These are phyloP conservation scores for Selenicereus undatus DNA, from an alignment of 148 eudicot species.

Conservation along the genomic window DNA sequence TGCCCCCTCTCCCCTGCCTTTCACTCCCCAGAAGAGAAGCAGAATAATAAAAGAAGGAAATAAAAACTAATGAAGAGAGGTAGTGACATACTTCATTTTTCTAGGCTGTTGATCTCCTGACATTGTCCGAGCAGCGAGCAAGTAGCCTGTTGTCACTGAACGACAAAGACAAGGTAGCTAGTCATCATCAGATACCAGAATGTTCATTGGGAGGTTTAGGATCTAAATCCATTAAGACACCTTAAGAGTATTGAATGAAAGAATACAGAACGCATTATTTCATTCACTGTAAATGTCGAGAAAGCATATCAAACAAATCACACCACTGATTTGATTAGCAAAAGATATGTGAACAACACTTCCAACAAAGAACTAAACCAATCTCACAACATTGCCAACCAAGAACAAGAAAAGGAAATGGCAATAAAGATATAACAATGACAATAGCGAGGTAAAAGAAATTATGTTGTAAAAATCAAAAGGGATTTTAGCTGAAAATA, in stretches of 20 bases:
- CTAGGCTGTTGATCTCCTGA: constrained; percentile 8
- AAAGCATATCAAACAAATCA: no score
- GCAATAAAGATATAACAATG: no score
- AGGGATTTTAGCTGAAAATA: no score
- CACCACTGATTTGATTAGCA: no score
- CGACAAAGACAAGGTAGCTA: background rate
- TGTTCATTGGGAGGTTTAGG: background rate
- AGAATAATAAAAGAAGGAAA: background rate
- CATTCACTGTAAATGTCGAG: no score
- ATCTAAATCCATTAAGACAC: background rate
- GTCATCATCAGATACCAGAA: background rate
- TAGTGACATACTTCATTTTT: constrained; percentile 37
- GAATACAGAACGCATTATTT: no score
- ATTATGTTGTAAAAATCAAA: no score
- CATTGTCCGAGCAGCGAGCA: constrained; percentile 10
- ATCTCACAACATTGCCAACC: no score
- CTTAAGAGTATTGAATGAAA: background rate
- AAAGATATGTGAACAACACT: no score
- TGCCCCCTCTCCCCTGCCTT: background rate
- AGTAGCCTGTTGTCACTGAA: constrained; percentile 13
- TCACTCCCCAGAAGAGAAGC: background rate
- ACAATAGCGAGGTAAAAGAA: no score
- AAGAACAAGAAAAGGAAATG: no score
- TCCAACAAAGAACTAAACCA: no score
- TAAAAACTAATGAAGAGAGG: background rate